Evolutionary conservation across 148 eudicot species (phyloP).

Genomic region (Oxyria digyna): DNA sequence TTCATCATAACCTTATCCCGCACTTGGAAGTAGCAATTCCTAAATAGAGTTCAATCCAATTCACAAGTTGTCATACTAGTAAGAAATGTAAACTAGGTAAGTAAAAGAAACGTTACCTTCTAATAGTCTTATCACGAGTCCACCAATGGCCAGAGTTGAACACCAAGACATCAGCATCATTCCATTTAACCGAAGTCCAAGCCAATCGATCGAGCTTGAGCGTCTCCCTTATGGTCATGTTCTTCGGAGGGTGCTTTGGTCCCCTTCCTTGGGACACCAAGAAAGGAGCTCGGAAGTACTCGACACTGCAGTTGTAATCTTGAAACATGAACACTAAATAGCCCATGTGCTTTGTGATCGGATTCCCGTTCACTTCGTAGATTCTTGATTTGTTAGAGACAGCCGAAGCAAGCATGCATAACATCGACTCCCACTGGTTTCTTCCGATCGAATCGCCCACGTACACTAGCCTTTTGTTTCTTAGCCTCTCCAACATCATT

Average conservation of each 20-base stretch:
- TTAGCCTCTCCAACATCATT: conserved; percentile 56
- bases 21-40: conserved; percentile 72
- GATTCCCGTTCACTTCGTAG: conserved; percentile 70
- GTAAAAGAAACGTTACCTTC: conserved; percentile 35
- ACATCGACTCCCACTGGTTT: conserved; percentile 92
- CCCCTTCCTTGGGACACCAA: conserved; percentile 53
- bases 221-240: conserved; percentile 28
- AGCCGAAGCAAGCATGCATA: conserved; percentile 82
- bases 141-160: conserved; percentile 92
- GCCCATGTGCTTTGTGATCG: conserved; percentile 82
- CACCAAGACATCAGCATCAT: conserved; percentile 61
- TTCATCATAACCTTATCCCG: conserved; percentile 48
- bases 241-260: conserved; percentile 38
- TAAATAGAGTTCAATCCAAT: conserved; percentile 8
- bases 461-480: conserved; percentile 58
- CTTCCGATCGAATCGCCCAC: conserved; percentile 94
- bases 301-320: conserved; percentile 72
- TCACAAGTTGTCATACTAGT: background rate
- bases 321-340: conserved; percentile 47
- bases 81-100: too few species aligned
- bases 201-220: conserved; percentile 57
- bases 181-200: conserved; percentile 64
- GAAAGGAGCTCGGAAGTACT: conserved; percentile 82
- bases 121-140: conserved; percentile 68
- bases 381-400: conserved; percentile 58